Conservation (phyloP, 208 protist genomes). For the Leptomonas pyrrhocoris region DNA sequence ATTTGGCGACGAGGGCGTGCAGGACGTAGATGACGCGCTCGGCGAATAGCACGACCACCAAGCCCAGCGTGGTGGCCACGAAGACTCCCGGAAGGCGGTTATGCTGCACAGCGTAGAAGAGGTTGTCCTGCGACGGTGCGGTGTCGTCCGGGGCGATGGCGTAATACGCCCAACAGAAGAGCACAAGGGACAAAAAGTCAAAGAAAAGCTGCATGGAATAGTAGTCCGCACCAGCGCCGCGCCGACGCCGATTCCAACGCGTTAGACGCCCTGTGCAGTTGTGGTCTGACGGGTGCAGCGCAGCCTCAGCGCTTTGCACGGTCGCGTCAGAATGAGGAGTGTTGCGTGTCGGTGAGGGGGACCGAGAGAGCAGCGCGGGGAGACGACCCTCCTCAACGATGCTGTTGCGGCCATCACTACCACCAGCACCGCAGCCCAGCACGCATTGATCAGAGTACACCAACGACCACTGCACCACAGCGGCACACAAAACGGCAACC, state of each 20-base stretch:
- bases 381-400: neutral
- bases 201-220: slow-evolving; percentile 56
- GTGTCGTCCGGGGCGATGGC: slow-evolving; percentile 33
- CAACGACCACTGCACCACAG: slow-evolving; percentile 19
- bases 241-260: slow-evolving; percentile 30
- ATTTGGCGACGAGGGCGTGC: slow-evolving; percentile 43
- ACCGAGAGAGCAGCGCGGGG: neutral
- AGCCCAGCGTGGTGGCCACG: slow-evolving; percentile 59
- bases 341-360: neutral
- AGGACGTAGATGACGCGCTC: slow-evolving; percentile 77
- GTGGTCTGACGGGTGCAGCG: neutral
- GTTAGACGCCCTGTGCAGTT: neutral
- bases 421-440: neutral
- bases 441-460: slow-evolving; percentile 22
- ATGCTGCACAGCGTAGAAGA: slow-evolving; percentile 63
- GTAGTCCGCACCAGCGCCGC: slow-evolving; percentile 62
- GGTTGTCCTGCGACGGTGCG: slow-evolving; percentile 36
- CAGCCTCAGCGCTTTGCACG: neutral
- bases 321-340: neutral
- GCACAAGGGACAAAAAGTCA: slow-evolving; percentile 37
- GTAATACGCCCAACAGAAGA: slow-evolving; percentile 67
- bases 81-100: slow-evolving; percentile 71
- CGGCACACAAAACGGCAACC: slow-evolving; percentile 11
- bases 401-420: neutral
- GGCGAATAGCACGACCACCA: slow-evolving; percentile 53